Conservation (phyloP, 140 eudicot species). For the Bidens hawaiensis region DNA sequence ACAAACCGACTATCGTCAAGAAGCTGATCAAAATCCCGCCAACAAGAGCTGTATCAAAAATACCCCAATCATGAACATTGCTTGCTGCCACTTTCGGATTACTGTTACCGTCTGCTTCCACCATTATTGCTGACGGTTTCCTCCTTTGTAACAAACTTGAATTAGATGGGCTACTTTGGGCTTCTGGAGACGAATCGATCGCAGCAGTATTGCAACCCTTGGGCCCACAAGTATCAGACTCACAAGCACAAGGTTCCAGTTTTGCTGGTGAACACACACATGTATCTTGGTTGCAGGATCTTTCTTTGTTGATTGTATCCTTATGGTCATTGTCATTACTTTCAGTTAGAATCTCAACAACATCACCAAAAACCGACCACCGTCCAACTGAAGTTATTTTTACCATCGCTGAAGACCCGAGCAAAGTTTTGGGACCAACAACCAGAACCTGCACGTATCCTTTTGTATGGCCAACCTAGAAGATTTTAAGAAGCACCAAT, state of each 20-base stretch:
- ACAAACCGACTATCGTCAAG: conserved; percentile 39
- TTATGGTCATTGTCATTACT: conserved; percentile 11
- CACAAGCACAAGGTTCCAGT: conserved; percentile 58
- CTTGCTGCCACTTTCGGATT: conserved; percentile 21
- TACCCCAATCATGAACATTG: conserved; percentile 33
- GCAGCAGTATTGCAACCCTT: conserved; percentile 19
- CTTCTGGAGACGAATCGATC: conserved; percentile 19
- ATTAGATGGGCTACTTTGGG: conserved; percentile 14
- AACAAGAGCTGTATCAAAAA: conserved; percentile 58
- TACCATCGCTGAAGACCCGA: conserved; percentile 76
- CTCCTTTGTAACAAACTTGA: conserved; percentile 46
- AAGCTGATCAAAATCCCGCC: conserved; percentile 66
- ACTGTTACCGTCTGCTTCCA: conserved; percentile 20
- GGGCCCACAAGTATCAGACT: conserved; percentile 42
- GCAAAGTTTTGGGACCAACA: conserved; percentile 69
- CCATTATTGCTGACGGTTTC: conserved; percentile 18
- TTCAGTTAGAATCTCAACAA: conserved; percentile 46
- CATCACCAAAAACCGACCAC: conserved; percentile 98
- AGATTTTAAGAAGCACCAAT: conserved; percentile 10
- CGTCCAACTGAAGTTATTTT: conserved; percentile 91
- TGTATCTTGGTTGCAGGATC: conserved; percentile 29
- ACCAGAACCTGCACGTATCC: conserved; percentile 94
- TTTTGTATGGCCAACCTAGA: conserved; percentile 95
- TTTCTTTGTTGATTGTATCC: conserved; percentile 18
- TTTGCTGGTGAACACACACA: conserved; percentile 55